Evolutionary conservation across 805 yeast genomes (phyloP).

Genomic region (Candida sanyiensis): DNA sequence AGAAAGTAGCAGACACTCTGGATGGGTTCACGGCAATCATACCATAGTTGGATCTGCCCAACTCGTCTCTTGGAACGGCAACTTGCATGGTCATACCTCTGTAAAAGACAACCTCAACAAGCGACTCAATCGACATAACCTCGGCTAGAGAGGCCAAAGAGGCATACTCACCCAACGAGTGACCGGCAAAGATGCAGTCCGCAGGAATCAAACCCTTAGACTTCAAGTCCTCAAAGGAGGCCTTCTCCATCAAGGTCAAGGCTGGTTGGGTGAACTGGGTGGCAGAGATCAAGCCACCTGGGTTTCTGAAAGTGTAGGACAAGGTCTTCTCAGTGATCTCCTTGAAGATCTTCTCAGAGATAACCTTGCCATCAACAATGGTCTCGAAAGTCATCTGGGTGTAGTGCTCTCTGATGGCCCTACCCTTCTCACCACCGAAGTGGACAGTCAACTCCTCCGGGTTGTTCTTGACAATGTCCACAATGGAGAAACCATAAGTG

Average conservation of each 20-base stretch:
- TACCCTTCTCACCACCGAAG: constrained; percentile 97
- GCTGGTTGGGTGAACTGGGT: constrained; percentile 99
- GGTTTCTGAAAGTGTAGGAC: constrained; percentile 83
- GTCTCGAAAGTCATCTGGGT: constrained; percentile 97
- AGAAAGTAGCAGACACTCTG: constrained; percentile 81
- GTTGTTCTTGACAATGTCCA: constrained; percentile 91
- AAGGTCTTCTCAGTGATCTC: constrained; percentile 76
- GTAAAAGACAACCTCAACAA: constrained; percentile 97
- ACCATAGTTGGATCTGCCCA: constrained; percentile 97
- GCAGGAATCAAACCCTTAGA: constrained; percentile 92
- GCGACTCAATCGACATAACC: constrained; percentile 96
- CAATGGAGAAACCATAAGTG: constrained; percentile 95
- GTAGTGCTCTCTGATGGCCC: constrained; percentile 89
- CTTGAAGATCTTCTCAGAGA: constrained; percentile 93
- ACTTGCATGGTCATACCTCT: constrained; percentile 99
- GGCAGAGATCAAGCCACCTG: constrained; percentile 92
- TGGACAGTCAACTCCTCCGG: constrained; percentile 94
- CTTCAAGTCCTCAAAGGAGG: constrained; percentile 96
- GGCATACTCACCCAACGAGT: constrained; percentile 97
- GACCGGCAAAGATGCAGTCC: constrained; percentile 96
- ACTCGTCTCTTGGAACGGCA: constrained; percentile 95
- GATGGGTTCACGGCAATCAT: constrained; percentile 99
- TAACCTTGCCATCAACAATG: constrained; percentile 74
- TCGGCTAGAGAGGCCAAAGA: constrained; percentile 96
- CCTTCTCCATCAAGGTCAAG: constrained; percentile 97